phyloP scores from a whole-genome alignment of 2,329 filamentous ascomycete species.

The Aspergillus sp. region DNA sequence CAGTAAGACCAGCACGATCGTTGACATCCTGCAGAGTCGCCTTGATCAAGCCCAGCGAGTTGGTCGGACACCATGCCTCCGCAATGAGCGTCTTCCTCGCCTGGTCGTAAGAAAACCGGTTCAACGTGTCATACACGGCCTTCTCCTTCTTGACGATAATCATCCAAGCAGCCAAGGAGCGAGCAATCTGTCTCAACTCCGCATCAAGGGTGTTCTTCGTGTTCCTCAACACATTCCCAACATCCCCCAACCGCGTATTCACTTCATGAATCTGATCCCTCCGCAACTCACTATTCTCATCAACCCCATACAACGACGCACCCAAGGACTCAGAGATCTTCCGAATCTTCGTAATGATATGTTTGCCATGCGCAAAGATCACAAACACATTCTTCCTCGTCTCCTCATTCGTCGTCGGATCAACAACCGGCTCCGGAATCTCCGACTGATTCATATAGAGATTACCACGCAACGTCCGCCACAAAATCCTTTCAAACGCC shows the following conservation, averaged over 20 bases:
- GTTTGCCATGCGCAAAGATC: constrained; percentile 97
- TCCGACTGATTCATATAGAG: constrained; percentile 99
- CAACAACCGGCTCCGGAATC: constrained; percentile 86
- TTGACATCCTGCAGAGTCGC: constrained; percentile 94
- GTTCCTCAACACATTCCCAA: constrained; percentile 87
- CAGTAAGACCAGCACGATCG: constrained; percentile 88
- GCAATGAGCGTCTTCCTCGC: constrained; percentile 93
- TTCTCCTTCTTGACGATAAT: constrained; percentile 97
- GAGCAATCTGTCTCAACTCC: constrained; percentile 87
- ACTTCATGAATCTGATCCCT: constrained; percentile 96
- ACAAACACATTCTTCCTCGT: constrained; percentile 98
- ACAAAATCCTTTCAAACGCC: constrained; percentile 93
- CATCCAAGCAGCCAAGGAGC: constrained; percentile 93
- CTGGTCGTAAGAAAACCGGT: constrained; percentile 93
- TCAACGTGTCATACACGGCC: constrained; percentile 90
- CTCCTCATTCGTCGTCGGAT: constrained; percentile 86
- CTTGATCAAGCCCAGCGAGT: constrained; percentile 81
- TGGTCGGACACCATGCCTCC: constrained; percentile 94
- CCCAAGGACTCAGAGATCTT: constrained; percentile 98
- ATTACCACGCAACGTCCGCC: constrained; percentile 94
- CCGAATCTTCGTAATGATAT: constrained; percentile 96
- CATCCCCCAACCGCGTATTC: constrained; percentile 83
- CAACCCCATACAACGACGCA: constrained; percentile 91
- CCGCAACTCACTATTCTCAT: constrained; percentile 92
- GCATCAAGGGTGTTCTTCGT: constrained; percentile 91